Evolutionary conservation across 2,329 filamentous ascomycete genomes (phyloP), one percentile per base, ranked within the genome.

Genomic region (Monosporascus sp.): DNA sequence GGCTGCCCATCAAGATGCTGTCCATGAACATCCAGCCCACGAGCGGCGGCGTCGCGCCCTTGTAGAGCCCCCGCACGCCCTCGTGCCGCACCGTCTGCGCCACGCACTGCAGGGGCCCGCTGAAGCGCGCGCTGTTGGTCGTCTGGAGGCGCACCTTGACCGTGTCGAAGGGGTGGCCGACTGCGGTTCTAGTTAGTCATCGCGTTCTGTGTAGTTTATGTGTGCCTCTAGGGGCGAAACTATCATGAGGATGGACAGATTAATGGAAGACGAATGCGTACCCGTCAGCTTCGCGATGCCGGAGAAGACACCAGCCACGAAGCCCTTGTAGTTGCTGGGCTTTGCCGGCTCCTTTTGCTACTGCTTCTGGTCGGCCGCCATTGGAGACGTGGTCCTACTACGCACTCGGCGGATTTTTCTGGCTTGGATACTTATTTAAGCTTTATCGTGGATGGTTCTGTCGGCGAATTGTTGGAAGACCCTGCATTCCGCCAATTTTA

Each of bases 1-100:
- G 77, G 18, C 89, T 95, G 43, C 94, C 94, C 36, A 97, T 81
- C 92, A 97, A 96, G 54, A 86, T 69, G 43, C 76, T 81, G 75
- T 99, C 94, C 93, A 97, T 97, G 66, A 95, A 90, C 88, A 97
- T 96, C 94, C 94, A 97, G 63, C 94, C 94, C 50, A 97, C 84
- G 48, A 97, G 77, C 50, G 94, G 94, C 52, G 93, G 93, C 27
- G 89, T 90, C 11, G 91, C 91, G 64, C 93, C 92, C 75, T 97
- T 99, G 80, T 97, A 99, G 43, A 99, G 77, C 3, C 90, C 94
- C 49, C 79, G 74, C 47, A 95, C 73, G 48, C 93, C 93, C 72
- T 99, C 94, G 67, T 91, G 88, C 55, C 87, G 83, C 27, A 97
- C 60, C 9, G 94, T 99, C 69, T 93, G 87, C 52, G 88, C 71